Evolutionary conservation across 352 stramenopile genomes (phyloP).

Genomic region (Globisporangium polare): DNA sequence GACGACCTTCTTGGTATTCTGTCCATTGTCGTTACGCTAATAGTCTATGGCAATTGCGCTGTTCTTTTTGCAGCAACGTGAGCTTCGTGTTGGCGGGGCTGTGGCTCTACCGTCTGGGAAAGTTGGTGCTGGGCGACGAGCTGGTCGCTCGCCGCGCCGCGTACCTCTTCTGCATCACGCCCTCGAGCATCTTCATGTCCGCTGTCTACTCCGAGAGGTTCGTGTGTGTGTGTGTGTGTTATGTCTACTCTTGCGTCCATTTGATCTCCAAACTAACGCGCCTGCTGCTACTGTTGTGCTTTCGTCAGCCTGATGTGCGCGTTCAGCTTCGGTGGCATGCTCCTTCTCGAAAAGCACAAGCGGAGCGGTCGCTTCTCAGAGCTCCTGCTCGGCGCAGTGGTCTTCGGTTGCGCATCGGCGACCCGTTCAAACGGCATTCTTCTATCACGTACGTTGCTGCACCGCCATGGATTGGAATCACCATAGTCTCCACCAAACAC

Average conservation of each 20-base stretch:
- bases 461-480: neutral
- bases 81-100: slow-evolving; percentile 69
- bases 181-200: slow-evolving; percentile 83
- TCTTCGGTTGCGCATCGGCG: slow-evolving; percentile 62
- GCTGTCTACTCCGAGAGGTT: slow-evolving; percentile 79
- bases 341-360: slow-evolving; percentile 40
- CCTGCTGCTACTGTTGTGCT: neutral
- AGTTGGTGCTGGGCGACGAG: slow-evolving; percentile 52
- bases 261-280: neutral
- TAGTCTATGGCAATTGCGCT: neutral
- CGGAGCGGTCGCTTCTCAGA: slow-evolving; percentile 21
- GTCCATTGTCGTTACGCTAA: too few species aligned
- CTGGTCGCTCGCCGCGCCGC: slow-evolving; percentile 48
- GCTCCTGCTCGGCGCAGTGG: slow-evolving; percentile 32
- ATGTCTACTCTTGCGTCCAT: too few species aligned
- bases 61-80: slow-evolving; percentile 38
- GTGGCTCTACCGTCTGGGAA: slow-evolving; percentile 66
- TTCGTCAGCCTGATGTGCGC: slow-evolving; percentile 80
- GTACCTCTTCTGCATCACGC: slow-evolving; percentile 72
- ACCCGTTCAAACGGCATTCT: slow-evolving; percentile 78
- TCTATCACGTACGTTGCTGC: slow-evolving; percentile 58
- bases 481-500: neutral
- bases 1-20: neutral
- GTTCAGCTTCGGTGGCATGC: slow-evolving; percentile 77
- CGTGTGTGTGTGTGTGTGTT: too few species aligned